phyloP scores from a whole-genome alignment of 2,329 filamentous ascomycete species.

The Fonsecaea erecta region DNA sequence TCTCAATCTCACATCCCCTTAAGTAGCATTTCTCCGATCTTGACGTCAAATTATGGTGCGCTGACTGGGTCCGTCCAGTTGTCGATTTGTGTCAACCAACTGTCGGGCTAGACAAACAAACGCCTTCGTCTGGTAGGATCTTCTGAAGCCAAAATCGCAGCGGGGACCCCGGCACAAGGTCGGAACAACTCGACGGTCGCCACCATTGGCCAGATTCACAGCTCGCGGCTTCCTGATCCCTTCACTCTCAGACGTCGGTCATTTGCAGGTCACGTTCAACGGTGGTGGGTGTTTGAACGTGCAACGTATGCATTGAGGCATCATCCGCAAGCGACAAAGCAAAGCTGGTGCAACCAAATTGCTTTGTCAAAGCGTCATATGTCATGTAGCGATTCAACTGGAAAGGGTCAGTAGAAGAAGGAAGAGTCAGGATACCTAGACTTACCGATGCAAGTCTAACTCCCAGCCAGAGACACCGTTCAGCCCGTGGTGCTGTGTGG shows the following conservation, averaged over 20 bases:
- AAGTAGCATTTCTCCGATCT: neutral
- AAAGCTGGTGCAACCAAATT: slow-evolving; percentile 42
- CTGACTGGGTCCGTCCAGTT: neutral
- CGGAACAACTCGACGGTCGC: neutral
- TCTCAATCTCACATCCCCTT: neutral
- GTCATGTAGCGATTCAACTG: slow-evolving; percentile 46
- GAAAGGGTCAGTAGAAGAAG: slow-evolving; percentile 23
- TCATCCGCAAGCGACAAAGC: slow-evolving; percentile 17
- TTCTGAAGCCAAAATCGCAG: neutral
- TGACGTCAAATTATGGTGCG: neutral
- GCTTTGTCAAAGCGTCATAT: slow-evolving; percentile 41
- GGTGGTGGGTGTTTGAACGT: slow-evolving; percentile 9
- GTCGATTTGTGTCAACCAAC: neutral
- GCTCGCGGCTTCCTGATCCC: neutral
- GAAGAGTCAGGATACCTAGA: neutral
- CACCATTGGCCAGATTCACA: neutral
- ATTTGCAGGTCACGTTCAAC: slow-evolving; percentile 21
- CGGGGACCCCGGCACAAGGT: neutral
- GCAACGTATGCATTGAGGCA: slow-evolving; percentile 23
- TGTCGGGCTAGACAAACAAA: neutral
- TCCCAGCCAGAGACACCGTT: slow-evolving; percentile 59
- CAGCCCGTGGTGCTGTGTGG: slow-evolving; percentile 53
- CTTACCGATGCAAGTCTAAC: slow-evolving; percentile 50
- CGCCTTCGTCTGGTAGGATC: neutral
- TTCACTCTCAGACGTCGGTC: slow-evolving; percentile 21